Percentiles rank a stretch among this genome's conserved stretches.
These are phyloP conservation scores for Geranomyces variabilis DNA, from an alignment of 192 early-diverging fungal species.

Conservation along the genomic window DNA sequence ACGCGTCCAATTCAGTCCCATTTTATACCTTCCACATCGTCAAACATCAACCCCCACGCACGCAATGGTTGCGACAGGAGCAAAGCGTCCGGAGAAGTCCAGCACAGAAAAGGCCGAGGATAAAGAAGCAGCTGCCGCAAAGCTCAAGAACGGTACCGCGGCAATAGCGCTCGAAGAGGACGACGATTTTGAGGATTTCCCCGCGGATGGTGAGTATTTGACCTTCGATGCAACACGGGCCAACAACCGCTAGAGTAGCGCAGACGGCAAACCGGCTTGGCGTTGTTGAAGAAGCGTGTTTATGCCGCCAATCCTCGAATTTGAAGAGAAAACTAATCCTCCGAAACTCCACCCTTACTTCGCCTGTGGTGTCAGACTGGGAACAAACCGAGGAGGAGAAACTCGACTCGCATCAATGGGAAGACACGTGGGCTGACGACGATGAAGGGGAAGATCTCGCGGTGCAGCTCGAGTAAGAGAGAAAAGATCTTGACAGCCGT, in stretches of 20 bases:
- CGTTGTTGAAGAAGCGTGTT: no score
- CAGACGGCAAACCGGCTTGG: no score
- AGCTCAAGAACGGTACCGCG: constrained; percentile 29
- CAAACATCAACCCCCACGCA: no score
- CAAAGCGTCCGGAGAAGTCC: constrained; percentile 10
- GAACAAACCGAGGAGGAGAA: constrained; percentile 22
- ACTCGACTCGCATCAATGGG: constrained; percentile 25
- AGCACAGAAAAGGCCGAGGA: constrained; percentile 21
- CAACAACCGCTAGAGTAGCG: no score
- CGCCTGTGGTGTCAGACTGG: constrained; percentile 1
- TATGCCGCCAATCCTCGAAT: no score
- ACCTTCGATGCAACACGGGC: no score
- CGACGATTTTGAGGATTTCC: constrained; percentile 32
- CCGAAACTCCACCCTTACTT: neutral
- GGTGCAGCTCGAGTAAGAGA: constrained; percentile 25
- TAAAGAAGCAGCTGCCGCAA: constrained; percentile 15
- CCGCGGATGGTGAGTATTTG: constrained; percentile 29
- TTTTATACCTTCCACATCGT: no score
- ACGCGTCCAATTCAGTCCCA: no score
- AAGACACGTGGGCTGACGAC: constrained; percentile 36
- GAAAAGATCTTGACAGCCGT: neutral
- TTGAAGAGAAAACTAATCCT: no score
- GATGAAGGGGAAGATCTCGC: constrained; percentile 28
- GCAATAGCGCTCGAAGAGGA: constrained; percentile 30
- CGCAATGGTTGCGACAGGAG: no score